phyloP scores from a whole-genome alignment of 2,329 filamentous ascomycete species.

The Nemania diffusa region DNA sequence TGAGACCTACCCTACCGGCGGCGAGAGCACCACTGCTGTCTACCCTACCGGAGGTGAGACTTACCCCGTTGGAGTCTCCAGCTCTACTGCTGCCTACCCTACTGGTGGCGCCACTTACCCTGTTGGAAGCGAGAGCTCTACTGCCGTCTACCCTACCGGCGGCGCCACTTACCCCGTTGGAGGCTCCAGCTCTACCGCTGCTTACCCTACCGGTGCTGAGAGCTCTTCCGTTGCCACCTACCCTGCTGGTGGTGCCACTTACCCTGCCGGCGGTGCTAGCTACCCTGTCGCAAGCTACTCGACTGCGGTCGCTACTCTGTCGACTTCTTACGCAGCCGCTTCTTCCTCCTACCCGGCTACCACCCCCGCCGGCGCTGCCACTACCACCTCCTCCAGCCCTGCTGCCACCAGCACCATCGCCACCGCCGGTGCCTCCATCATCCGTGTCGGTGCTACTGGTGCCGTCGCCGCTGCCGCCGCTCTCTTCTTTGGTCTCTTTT shows the following conservation, averaged over 20 bases:
- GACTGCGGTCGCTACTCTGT: constrained; percentile 21
- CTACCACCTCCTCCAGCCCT: constrained; percentile 16
- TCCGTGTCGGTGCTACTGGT: constrained; percentile 40
- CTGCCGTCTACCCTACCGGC: constrained; percentile 8
- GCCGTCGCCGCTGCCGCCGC: constrained; percentile 39
- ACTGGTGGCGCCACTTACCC: constrained; percentile 15
- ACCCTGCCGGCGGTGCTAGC: constrained; percentile 19
- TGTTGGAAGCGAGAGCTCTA: constrained; percentile 6
- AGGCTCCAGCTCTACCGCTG: no score
- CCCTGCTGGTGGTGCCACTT: no score
- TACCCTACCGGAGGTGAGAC: background rate
- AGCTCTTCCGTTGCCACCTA: no score
- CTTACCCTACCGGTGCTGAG: constrained; percentile 21
- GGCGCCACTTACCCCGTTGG: background rate
- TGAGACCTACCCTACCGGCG: constrained; percentile 5
- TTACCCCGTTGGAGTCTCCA: constrained; percentile 4
- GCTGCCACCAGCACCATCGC: constrained; percentile 37
- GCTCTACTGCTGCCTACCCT: no score
- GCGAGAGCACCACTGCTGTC: constrained; percentile 1
- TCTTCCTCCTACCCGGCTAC: constrained; percentile 23
- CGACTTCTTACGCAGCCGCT: constrained; percentile 21
- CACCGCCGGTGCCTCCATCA: constrained; percentile 35
- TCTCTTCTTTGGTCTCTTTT: constrained; percentile 41
- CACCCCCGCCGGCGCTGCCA: constrained; percentile 14
- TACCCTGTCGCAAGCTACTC: constrained; percentile 14